phyloP scores from a whole-genome alignment of 2,329 filamentous ascomycete species.

The Fusarium tuaranense region DNA sequence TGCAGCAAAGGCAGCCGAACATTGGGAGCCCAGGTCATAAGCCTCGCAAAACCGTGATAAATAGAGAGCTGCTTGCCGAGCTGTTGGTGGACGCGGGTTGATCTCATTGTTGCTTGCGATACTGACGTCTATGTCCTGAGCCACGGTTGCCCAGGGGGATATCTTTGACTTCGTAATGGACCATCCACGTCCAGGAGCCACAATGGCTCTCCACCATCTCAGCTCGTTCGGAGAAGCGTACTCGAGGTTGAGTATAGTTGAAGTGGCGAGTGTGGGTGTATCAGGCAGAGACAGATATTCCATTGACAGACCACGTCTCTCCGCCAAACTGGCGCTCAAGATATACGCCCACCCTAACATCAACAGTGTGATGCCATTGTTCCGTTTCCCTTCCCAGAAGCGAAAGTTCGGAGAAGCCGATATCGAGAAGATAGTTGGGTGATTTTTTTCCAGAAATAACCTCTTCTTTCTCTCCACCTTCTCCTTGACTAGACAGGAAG shows the following conservation, averaged over 20 bases:
- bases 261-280: background rate
- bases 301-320: background rate
- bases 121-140: background rate
- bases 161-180: background rate
- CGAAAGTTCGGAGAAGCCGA: background rate
- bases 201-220: conserved; percentile 1
- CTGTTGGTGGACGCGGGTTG: background rate
- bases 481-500: background rate
- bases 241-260: background rate
- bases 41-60: conserved; percentile 6
- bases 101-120: too few species aligned
- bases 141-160: background rate
- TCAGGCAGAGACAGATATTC: background rate
- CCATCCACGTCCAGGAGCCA: background rate
- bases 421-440: background rate
- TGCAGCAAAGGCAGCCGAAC: conserved; percentile 8
- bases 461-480: background rate
- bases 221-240: background rate
- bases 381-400: background rate
- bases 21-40: conserved; percentile 5
- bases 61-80: conserved; percentile 6
- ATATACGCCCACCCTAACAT: conserved; percentile 1
- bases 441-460: background rate
- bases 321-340: background rate
- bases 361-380: conserved; percentile 7